Conservation (phyloP, 345 rosid genomes). For the Euphorbia lathyris region DNA sequence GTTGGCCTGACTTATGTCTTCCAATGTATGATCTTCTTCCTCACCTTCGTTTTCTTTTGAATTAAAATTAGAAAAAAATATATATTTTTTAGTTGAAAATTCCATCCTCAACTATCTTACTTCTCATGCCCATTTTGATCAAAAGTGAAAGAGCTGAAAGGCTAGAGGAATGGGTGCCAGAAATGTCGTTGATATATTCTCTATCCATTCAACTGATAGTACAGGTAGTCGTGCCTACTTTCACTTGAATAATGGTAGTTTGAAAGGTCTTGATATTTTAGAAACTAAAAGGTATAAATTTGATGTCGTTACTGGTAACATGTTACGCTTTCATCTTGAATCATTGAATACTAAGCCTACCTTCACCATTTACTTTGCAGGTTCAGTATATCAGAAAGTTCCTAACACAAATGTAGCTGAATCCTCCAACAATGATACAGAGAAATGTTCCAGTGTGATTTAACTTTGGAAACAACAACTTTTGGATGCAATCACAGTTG, state of each 20-base stretch:
- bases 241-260: slow-evolving; percentile 2
- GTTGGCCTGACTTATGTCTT: slow-evolving; percentile 85
- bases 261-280: not conserved
- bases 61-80: not conserved
- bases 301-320: not conserved
- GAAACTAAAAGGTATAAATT: not conserved
- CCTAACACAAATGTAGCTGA: slow-evolving; percentile 38
- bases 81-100: slow-evolving; percentile 7
- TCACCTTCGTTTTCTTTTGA: not conserved
- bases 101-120: slow-evolving; percentile 11
- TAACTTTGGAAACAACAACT: slow-evolving; percentile 76
- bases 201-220: slow-evolving; percentile 52
- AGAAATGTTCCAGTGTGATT: slow-evolving; percentile 33
- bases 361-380: slow-evolving; percentile 30
- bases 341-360: not conserved
- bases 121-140: slow-evolving; percentile 20
- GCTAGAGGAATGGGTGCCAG: slow-evolving; percentile 96
- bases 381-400: slow-evolving; percentile 44
- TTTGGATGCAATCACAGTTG: slow-evolving; percentile 61
- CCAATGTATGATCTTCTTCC: slow-evolving; percentile 52
- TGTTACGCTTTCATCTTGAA: not conserved
- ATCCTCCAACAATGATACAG: slow-evolving; percentile 35
- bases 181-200: slow-evolving; percentile 77
- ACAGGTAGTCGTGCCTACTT: slow-evolving; percentile 38
- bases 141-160: slow-evolving; percentile 67